Percentiles rank a stretch among this genome's conserved stretches.
phyloP scores from a whole-genome alignment of 345 rosid species.

The Corymbia maculata region DNA sequence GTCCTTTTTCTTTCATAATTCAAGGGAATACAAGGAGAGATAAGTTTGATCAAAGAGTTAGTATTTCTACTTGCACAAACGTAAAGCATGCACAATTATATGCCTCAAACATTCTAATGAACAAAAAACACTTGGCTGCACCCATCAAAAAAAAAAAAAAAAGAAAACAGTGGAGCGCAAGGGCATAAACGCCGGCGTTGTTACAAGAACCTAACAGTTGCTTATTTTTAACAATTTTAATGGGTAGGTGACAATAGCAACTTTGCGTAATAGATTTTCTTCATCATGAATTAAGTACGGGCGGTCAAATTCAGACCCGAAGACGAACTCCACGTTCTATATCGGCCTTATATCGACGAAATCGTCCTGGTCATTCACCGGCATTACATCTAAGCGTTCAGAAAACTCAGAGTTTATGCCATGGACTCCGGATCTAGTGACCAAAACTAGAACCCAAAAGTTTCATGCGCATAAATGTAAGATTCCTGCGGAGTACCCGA shows the following conservation, averaged over 20 bases:
- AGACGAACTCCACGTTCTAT: neutral
- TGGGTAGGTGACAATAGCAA: neutral
- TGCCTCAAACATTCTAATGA: neutral
- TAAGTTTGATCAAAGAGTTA: neutral
- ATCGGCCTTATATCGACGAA: neutral
- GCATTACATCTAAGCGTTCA: neutral
- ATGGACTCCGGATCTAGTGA: neutral
- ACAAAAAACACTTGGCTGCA: neutral
- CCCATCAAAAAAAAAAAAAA: accelerated
- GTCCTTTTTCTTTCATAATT: neutral
- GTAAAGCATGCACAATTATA: neutral
- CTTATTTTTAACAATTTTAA: neutral
- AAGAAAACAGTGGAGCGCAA: neutral
- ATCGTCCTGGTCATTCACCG: neutral
- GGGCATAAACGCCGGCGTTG: neutral
- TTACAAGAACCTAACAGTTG: neutral
- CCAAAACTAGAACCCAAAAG: neutral
- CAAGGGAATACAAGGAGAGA: neutral
- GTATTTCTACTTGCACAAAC: neutral
- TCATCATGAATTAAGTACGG: neutral
- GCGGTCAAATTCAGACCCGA: neutral
- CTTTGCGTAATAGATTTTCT: neutral
- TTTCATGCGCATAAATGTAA: neutral
- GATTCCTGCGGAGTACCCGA: neutral
- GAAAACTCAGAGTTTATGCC: neutral